Conservation (phyloP, 1,284 basidiomycete species). For the Athelia sp. region DNA sequence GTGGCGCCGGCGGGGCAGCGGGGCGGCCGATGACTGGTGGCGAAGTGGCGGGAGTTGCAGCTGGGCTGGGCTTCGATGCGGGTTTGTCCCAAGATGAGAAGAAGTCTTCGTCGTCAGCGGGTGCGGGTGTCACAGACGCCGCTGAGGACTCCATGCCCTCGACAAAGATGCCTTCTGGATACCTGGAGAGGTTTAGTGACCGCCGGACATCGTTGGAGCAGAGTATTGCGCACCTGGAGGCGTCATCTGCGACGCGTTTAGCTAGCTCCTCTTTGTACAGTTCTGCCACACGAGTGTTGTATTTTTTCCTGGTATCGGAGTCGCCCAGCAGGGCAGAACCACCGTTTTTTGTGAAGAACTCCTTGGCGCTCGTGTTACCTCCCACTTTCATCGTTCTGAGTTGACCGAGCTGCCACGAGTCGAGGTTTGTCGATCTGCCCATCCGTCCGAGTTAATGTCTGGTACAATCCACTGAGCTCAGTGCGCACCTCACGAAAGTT, state of each 20-base stretch:
- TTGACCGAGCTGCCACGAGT: constrained; percentile 91
- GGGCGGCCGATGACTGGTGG: constrained; percentile 55
- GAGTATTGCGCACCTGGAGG: constrained; percentile 43
- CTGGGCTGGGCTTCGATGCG: constrained; percentile 47
- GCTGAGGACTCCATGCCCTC: constrained; percentile 62
- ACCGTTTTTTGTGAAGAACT: constrained; percentile 90
- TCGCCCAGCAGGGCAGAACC: constrained; percentile 68
- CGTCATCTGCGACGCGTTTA: constrained; percentile 79
- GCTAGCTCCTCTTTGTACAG: constrained; percentile 93
- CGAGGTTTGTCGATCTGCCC: constrained; percentile 90
- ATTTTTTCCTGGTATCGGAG: constrained; percentile 85
- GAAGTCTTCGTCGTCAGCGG: constrained; percentile 81
- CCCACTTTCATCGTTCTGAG: constrained; percentile 96
- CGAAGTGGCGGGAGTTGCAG: constrained; percentile 40
- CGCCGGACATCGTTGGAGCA: not conserved
- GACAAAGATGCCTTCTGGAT: constrained; percentile 71
- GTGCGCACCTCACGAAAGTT: constrained; percentile 86
- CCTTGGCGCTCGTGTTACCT: constrained; percentile 85
- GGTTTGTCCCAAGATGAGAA: constrained; percentile 96
- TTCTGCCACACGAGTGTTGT: constrained; percentile 78
- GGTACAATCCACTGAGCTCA: too few species aligned
- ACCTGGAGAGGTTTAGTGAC: constrained; percentile 37
- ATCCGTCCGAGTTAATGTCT: not conserved
- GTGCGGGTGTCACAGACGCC: constrained; percentile 21
- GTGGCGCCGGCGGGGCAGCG: constrained; percentile 38